phyloP scores from a whole-genome alignment of 257 asterid species.

The Echium plantagineum region DNA sequence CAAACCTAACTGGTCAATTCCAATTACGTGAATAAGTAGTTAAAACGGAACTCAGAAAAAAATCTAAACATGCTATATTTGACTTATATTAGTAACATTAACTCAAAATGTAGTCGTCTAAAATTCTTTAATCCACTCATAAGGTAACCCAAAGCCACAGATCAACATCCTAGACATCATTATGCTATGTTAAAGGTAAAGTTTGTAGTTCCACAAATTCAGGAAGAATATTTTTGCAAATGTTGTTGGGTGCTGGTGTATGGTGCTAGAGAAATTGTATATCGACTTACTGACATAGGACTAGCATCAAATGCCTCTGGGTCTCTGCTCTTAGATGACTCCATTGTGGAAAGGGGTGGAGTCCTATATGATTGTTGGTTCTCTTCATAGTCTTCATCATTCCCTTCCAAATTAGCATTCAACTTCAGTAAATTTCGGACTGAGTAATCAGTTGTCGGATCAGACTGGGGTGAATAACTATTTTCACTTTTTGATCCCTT shows the following conservation, averaged over 20 bases:
- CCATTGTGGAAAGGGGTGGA: slow-evolving; percentile 57
- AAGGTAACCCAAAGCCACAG: too few species aligned
- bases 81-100: too few species aligned
- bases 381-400: slow-evolving; percentile 56
- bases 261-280: not conserved
- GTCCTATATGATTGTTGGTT: slow-evolving; percentile 49
- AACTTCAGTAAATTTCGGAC: slow-evolving; percentile 60
- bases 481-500: slow-evolving; percentile 34
- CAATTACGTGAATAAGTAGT: too few species aligned
- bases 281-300: slow-evolving; percentile 52
- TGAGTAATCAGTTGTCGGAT: slow-evolving; percentile 37
- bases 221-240: too few species aligned
- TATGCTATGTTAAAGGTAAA: too few species aligned
- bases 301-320: slow-evolving; percentile 51
- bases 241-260: not conserved
- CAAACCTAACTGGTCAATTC: too few species aligned
- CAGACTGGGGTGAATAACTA: slow-evolving; percentile 68
- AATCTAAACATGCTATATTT: too few species aligned
- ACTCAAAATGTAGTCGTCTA: too few species aligned
- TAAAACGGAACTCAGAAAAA: too few species aligned
- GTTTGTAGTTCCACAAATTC: too few species aligned
- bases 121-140: too few species aligned
- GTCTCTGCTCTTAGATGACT: slow-evolving; percentile 62
- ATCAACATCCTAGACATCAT: too few species aligned
- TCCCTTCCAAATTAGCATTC: slow-evolving; percentile 54